A percentile compares a stretch with the other conserved stretches of the same genome.
phyloP scores from a whole-genome alignment of 2,329 filamentous ascomycete species.

The Aspergillus oerlinghausenensis region DNA sequence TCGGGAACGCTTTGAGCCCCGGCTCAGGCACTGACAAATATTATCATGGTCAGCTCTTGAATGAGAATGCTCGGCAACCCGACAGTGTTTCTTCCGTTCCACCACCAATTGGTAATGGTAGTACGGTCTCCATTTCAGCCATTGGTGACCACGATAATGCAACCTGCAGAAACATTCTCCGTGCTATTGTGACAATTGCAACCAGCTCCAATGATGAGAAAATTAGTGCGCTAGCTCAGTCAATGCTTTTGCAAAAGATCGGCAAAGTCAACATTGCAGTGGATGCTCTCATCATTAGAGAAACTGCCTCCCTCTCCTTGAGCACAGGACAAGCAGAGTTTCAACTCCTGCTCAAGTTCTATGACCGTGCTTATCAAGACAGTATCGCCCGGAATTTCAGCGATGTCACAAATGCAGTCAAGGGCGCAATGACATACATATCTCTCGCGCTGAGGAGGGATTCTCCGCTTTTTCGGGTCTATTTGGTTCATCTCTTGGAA shows the following conservation, averaged over 20 bases:
- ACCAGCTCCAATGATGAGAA: constrained; percentile 78
- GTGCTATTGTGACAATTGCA: constrained; percentile 89
- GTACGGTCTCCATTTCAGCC: constrained; percentile 66
- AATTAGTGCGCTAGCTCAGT: constrained; percentile 86
- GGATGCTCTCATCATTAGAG: constrained; percentile 79
- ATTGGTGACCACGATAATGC: constrained; percentile 72
- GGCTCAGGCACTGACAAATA: constrained; percentile 50
- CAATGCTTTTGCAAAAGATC: constrained; percentile 95
- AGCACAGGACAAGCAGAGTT: constrained; percentile 78
- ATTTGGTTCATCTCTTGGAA: constrained; percentile 78
- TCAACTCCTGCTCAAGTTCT: constrained; percentile 77
- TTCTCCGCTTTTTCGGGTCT: constrained; percentile 75
- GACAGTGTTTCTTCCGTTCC: constrained; percentile 42
- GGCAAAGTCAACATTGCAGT: constrained; percentile 75
- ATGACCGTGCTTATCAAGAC: constrained; percentile 68
- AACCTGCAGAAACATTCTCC: constrained; percentile 84
- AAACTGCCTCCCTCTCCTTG: constrained; percentile 72
- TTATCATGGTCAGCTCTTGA: constrained; percentile 27
- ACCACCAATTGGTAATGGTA: constrained; percentile 30
- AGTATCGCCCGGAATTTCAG: constrained; percentile 66
- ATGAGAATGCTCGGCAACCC: constrained; percentile 42
- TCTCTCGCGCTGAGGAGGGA: constrained; percentile 63
- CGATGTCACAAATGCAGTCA: constrained; percentile 67
- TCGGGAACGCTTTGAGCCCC: constrained; percentile 91
- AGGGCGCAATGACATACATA: constrained; percentile 73